Conservation (phyloP, 1,284 basidiomycete genomes). For the Rhizoctonia solani region DNA sequence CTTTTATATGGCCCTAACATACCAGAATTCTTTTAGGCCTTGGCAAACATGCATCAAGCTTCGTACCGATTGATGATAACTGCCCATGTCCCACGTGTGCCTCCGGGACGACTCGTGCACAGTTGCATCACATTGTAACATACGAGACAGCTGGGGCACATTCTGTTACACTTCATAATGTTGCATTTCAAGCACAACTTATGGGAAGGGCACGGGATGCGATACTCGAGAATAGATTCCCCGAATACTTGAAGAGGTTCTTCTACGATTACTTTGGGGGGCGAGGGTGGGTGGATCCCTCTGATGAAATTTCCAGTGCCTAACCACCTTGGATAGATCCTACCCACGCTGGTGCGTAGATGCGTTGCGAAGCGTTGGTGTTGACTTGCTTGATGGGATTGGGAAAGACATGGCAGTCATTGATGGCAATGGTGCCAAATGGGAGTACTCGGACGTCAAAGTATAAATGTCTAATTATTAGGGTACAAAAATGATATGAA, state of each 20-base stretch:
- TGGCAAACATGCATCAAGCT: conserved; percentile 67
- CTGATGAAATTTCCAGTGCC: background rate
- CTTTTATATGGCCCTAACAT: background rate
- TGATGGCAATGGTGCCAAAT: conserved; percentile 67
- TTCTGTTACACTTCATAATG: conserved; percentile 76
- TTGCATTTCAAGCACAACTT: conserved; percentile 78
- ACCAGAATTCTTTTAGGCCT: conserved; percentile 52
- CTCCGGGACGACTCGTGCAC: conserved; percentile 64
- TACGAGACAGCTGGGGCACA: conserved; percentile 81
- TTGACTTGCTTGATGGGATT: conserved; percentile 65
- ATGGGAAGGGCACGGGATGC: conserved; percentile 80
- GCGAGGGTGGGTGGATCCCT: conserved; percentile 34
- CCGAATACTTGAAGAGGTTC: conserved; percentile 71
- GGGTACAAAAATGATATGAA: background rate
- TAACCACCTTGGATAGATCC: conserved; percentile 42
- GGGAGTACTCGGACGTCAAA: conserved; percentile 60
- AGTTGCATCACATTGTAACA: conserved; percentile 71
- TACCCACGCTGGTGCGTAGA: conserved; percentile 85
- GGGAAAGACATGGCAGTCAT: conserved; percentile 52
- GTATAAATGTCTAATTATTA: background rate
- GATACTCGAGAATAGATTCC: conserved; percentile 74
- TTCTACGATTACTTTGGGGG: conserved; percentile 73
- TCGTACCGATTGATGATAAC: conserved; percentile 67
- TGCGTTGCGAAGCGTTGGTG: conserved; percentile 72
- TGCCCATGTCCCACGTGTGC: conserved; percentile 83